Evolutionary conservation across 495 filamentous ascomycete genomes (phyloP), one percentile per base, ranked within the genome.

Genomic region (Talaromyces wortmannii): DNA sequence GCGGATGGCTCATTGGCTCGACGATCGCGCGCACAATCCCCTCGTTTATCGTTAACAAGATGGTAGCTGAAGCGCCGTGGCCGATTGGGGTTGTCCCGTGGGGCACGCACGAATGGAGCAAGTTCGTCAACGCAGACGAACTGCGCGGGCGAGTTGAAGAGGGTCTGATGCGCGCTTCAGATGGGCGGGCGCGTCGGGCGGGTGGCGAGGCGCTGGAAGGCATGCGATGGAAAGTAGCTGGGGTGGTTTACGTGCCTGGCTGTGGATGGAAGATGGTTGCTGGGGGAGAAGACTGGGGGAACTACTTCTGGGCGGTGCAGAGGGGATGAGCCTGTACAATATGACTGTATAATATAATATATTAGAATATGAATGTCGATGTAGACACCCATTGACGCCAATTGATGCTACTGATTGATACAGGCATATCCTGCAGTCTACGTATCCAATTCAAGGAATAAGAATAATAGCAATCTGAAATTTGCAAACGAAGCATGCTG

Each of bases 51-150:
- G 89, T 90, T 15, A 98, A 95, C 16, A 96, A 96, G 61, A 65
- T 97, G 23, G 78, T 97, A 52, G 94, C 94, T 0, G 94, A 98
- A 72, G 91, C 75, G 42, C 75, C 75, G 23, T 77, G 94, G 71
- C 69, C 97, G 4, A 67, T 96, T 47, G 74, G 89, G 16, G 85
- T 97, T 55, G 94, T 98, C 55, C 94, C 94, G 17, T 79, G 80
- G 52, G 94, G 94, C 0, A 97, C 94, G 51, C 94, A 98, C 67
- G 91, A 97, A 62, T 98, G 94, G 94, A 73, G 72, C 13, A 95
- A 97, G 67, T 98, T 97, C 67, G 83, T 98, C 29, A 95, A 96
- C 63, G 88, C 87, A 61, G 74, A 80, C 15, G 94, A 97, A 77
- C 55, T 98, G 65, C 72, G 83, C 59, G 76, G 57, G 3, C 90